Evolutionary conservation across 2,329 filamentous ascomycete species (phyloP).

Genomic region (Aspergillus sp.): DNA sequence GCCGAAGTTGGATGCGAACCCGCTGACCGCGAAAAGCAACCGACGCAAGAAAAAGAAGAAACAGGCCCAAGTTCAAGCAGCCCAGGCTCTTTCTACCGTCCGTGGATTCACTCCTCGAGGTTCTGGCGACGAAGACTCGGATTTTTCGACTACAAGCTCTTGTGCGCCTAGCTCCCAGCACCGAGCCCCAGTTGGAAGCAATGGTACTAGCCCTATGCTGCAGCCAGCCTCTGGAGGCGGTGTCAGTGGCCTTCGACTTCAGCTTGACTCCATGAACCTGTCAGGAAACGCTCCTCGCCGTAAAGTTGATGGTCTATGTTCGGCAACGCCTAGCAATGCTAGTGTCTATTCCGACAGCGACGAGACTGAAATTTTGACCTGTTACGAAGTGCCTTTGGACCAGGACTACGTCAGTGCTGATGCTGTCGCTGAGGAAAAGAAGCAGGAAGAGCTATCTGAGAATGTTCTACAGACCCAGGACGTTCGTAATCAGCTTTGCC

Average conservation of each 20-base stretch:
- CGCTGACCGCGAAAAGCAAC: constrained; percentile 26
- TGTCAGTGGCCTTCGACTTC: constrained; percentile 77
- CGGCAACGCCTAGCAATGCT: constrained; percentile 53
- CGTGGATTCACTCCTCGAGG: constrained; percentile 45
- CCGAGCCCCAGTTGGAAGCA: constrained; percentile 24
- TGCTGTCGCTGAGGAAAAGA: constrained; percentile 32
- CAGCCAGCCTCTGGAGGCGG: constrained; percentile 61
- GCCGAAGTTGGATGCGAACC: constrained; percentile 26
- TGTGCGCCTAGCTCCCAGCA: constrained; percentile 32
- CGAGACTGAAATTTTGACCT: constrained; percentile 69
- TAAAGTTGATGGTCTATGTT: constrained; percentile 44
- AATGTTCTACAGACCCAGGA: constrained; percentile 55
- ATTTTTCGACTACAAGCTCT: constrained; percentile 42
- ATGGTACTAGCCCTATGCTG: constrained; percentile 47
- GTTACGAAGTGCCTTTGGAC: constrained; percentile 82
- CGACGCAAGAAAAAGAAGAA: constrained; percentile 43
- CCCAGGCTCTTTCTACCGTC: constrained; percentile 41
- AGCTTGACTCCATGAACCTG: constrained; percentile 76
- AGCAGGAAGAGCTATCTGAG: constrained; percentile 19
- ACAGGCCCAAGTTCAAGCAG: constrained; percentile 27
- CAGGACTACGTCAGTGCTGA: constrained; percentile 77
- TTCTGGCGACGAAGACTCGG: constrained; percentile 48
- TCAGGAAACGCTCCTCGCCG: constrained; percentile 56
- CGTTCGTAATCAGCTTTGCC: constrained; percentile 52
- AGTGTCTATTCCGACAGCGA: constrained; percentile 63